phyloP scores from a whole-genome alignment of 192 early-diverging fungal species.

The Haplosporangium gracile region DNA sequence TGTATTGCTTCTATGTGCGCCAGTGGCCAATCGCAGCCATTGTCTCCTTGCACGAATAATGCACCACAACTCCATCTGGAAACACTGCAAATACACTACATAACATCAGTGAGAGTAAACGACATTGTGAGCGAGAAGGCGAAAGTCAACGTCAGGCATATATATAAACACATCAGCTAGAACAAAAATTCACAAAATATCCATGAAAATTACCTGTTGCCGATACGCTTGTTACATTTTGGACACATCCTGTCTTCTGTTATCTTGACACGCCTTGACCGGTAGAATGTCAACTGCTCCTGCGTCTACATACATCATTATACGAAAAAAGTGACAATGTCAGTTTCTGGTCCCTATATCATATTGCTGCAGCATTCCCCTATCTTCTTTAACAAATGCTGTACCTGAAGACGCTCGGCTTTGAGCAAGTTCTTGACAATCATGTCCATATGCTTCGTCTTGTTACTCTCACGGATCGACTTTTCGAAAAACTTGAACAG shows the following conservation, averaged over 20 bases:
- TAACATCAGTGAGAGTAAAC: not conserved
- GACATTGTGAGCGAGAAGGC: not conserved
- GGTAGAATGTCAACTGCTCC: conserved; percentile 71
- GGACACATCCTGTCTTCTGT: conserved; percentile 85
- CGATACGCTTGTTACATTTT: conserved; percentile 74
- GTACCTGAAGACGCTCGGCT: conserved; percentile 76
- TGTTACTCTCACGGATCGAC: conserved; percentile 72
- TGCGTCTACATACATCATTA: conserved; percentile 62
- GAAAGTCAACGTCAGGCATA: not conserved
- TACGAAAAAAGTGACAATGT: conserved; percentile 12
- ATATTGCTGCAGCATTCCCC: not conserved
- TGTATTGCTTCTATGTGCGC: conserved; percentile 10
- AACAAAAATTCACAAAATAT: not conserved
- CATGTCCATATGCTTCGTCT: conserved; percentile 70
- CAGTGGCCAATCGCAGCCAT: conserved; percentile 41
- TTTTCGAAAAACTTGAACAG: conserved; percentile 74
- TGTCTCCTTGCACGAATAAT: conserved; percentile 79
- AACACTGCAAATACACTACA: conserved; percentile 82
- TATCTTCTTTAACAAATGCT: not conserved
- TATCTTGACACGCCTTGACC: conserved; percentile 71
- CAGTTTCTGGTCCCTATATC: not conserved
- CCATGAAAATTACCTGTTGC: conserved; percentile 62
- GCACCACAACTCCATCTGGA: conserved; percentile 78
- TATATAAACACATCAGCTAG: not conserved
- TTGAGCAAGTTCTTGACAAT: conserved; percentile 79